Conservation (phyloP, 768 basidiomycete species). For the Hirschioporus abietinus region DNA sequence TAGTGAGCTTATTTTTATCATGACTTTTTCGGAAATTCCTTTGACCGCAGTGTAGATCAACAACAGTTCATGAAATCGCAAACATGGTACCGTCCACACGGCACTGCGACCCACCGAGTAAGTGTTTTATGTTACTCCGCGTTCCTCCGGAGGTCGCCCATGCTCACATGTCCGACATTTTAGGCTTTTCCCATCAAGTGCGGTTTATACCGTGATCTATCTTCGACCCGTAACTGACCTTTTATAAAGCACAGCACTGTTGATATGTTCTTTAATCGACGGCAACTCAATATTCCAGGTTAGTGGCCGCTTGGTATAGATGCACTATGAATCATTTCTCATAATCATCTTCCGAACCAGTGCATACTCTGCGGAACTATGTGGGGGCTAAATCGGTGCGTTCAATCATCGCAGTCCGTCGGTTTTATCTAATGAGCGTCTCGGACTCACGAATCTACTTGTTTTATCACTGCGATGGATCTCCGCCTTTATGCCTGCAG, state of each 20-base stretch:
- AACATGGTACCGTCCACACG: conserved; percentile 86
- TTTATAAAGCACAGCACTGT: conserved; percentile 51
- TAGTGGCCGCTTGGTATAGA: conserved; percentile 7
- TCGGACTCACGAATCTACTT: background rate
- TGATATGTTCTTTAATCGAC: conserved; percentile 68
- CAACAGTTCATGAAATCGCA: conserved; percentile 61
- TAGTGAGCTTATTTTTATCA: conserved; percentile 38
- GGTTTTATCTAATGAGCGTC: background rate
- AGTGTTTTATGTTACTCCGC: conserved; percentile 14
- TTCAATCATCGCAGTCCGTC: conserved; percentile 9
- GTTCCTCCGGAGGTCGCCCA: background rate
- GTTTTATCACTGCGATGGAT: background rate
- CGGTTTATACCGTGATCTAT: conserved; percentile 14
- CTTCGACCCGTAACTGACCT: conserved; percentile 6
- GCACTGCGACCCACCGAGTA: conserved; percentile 73
- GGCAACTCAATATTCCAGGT: conserved; percentile 82
- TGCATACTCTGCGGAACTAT: conserved; percentile 67
- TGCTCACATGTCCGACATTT: conserved; percentile 3
- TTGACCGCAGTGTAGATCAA: conserved; percentile 44
- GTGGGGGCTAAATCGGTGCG: conserved; percentile 71
- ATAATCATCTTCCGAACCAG: conserved; percentile 24
- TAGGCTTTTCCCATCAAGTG: conserved; percentile 71
- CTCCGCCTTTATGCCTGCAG: conserved; percentile 21
- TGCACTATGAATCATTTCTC: conserved; percentile 3
- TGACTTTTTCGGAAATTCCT: conserved; percentile 7